Conservation (phyloP, 352 stramenopile genomes). For the Pythium coloratum region DNA sequence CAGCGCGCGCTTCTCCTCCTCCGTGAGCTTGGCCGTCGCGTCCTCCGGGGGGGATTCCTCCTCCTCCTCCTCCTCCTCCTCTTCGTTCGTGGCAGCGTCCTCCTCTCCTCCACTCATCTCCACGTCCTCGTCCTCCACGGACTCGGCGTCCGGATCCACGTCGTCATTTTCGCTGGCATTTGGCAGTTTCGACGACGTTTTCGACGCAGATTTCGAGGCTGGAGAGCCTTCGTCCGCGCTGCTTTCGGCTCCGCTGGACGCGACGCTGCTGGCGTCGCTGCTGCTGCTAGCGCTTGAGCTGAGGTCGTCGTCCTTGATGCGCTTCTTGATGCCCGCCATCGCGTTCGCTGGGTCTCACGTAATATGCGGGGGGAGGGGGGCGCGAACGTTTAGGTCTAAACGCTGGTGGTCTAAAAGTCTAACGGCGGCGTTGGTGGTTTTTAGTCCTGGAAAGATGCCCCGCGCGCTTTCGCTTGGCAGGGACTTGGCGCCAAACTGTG, state of each 20-base stretch:
- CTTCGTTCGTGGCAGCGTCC: conserved; percentile 24
- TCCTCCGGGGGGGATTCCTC: conserved; percentile 16
- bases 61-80: conserved; percentile 28
- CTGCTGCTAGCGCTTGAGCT: conserved; percentile 21
- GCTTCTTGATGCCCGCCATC: conserved; percentile 24
- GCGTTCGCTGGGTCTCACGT: not conserved
- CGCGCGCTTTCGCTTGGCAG: conserved; percentile 15
- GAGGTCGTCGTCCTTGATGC: conserved; percentile 27
- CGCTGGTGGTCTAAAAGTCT: conserved; percentile 9
- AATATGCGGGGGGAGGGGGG: not conserved
- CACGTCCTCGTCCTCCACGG: conserved; percentile 21
- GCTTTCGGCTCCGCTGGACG: conserved; percentile 15
- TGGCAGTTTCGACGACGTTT: not conserved
- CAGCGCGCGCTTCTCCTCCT: conserved; percentile 59
- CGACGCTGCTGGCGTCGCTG: conserved; percentile 16
- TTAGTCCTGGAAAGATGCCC: conserved; percentile 5
- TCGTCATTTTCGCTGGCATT: conserved; percentile 5
- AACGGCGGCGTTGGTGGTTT: conserved; percentile 4
- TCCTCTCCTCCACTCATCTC: conserved; percentile 34
- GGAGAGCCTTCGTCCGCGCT: conserved; percentile 10
- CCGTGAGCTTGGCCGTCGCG: conserved; percentile 34
- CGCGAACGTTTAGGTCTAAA: not conserved
- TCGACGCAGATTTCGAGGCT: not conserved
- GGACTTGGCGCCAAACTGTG: conserved; percentile 26
- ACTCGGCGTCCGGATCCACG: conserved; percentile 17